Percentiles rank a stretch among this genome's conserved stretches.
Conservation (phyloP, 2,329 filamentous ascomycete species). For the Diaporthe destruens region DNA sequence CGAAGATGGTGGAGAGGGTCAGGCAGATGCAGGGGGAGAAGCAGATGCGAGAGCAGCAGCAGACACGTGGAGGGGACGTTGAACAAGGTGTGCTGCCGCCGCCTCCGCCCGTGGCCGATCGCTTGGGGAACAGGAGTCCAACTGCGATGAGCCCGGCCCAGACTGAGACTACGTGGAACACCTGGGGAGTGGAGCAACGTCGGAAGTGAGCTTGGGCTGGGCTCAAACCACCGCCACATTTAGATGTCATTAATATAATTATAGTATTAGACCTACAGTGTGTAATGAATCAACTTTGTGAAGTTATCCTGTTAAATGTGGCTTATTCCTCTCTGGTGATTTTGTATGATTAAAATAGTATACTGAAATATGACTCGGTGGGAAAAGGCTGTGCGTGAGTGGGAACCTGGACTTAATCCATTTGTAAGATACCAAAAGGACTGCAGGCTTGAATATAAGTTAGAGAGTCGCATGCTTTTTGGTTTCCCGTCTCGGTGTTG, state of each 20-base stretch:
- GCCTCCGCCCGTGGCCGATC: conserved; percentile 18
- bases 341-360: no score
- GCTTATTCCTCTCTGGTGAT: no score
- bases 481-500: neutral
- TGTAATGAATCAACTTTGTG: neutral
- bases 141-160: conserved; percentile 20
- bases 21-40: conserved; percentile 2
- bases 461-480: neutral
- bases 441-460: neutral
- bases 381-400: no score
- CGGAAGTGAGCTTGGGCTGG: neutral
- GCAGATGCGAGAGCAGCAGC: conserved; percentile 1
- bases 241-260: neutral
- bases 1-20: conserved; percentile 22
- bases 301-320: no score
- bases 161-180: conserved; percentile 30
- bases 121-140: neutral
- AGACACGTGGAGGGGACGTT: neutral
- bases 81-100: conserved; percentile 1
- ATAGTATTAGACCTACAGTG: neutral
- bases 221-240: conserved; percentile 3
- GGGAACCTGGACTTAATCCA: neutral
- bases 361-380: no score
- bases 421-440: neutral
- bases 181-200: conserved; percentile 13